A percentile compares a stretch with the other conserved stretches of the same genome.
These are phyloP conservation scores for Boletellus sp. DNA, from an alignment of 1,284 basidiomycete genomes.

Conservation along the genomic window DNA sequence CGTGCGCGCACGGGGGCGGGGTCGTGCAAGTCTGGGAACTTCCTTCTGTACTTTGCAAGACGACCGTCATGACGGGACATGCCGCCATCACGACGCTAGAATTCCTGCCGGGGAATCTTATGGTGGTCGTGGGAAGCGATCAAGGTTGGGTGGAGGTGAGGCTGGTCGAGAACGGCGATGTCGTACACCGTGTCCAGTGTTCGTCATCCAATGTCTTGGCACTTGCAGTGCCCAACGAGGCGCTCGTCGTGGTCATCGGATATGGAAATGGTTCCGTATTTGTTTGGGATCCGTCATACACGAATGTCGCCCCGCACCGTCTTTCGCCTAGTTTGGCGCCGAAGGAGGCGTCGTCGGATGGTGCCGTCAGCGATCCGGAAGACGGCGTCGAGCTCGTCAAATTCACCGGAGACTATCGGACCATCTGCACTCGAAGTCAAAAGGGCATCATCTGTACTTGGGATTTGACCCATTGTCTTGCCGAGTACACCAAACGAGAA, in stretches of 20 bases:
- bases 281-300: constrained; percentile 19
- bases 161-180: constrained; percentile 11
- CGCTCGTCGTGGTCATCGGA: constrained; percentile 8
- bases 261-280: constrained; percentile 19
- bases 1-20: constrained; percentile 19
- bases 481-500: constrained; percentile 6
- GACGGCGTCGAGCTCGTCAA: constrained; percentile 16
- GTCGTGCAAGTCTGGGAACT: constrained; percentile 21
- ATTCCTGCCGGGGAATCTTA: constrained; percentile 11
- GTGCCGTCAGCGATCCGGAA: background rate
- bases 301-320: constrained; percentile 6
- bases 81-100: constrained; percentile 12
- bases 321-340: background rate
- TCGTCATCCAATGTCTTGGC: constrained; percentile 11
- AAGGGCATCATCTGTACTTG: constrained; percentile 18
- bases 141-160: background rate
- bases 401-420: constrained; percentile 6
- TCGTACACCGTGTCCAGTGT: constrained; percentile 10
- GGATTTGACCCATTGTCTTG: constrained; percentile 16
- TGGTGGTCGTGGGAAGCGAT: constrained; percentile 18
- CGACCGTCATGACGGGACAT: constrained; percentile 14
- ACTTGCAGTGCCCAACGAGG: constrained; percentile 3
- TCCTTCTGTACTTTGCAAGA: constrained; percentile 10
- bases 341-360: background rate
- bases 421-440: constrained; percentile 14